A percentile compares a stretch with the other conserved stretches of the same genome.
phyloP scores from a whole-genome alignment of 2,329 filamentous ascomycete genomes.

The Xylaria hypoxylon region DNA sequence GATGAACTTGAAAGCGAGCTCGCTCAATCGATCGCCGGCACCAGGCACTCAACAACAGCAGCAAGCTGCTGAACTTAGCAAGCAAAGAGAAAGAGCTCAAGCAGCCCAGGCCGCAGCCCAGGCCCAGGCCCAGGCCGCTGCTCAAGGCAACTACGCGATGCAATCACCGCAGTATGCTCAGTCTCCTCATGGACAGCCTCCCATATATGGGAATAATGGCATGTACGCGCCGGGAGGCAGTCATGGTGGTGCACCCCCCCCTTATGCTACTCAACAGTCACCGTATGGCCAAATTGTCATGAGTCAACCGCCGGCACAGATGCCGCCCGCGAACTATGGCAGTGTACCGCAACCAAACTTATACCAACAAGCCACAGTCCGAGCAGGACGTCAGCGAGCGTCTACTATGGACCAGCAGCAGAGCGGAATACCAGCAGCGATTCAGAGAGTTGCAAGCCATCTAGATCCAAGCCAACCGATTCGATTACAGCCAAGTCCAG shows the following conservation, averaged over 20 bases:
- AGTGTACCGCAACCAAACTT: conserved; percentile 65
- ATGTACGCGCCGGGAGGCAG: conserved; percentile 76
- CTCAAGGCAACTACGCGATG: conserved; percentile 72
- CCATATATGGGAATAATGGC: conserved; percentile 84
- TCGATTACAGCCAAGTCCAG: conserved; percentile 91
- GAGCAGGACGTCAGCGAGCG: conserved; percentile 85
- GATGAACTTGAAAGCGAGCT: conserved; percentile 93
- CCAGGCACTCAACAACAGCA: conserved; percentile 96
- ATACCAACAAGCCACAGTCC: conserved; percentile 82
- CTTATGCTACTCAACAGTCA: conserved; percentile 79
- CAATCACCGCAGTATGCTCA: conserved; percentile 62
- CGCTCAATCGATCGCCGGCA: conserved; percentile 85
- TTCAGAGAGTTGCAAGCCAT: conserved; percentile 95
- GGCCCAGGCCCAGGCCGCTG: conserved; percentile 75
- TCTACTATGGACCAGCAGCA: conserved; percentile 97
- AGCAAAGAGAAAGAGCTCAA: conserved; percentile 87
- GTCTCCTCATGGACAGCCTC: conserved; percentile 63
- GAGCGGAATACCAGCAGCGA: conserved; percentile 89
- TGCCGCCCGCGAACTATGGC: conserved; percentile 73
- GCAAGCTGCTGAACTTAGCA: conserved; percentile 92
- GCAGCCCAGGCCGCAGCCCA: conserved; percentile 70
- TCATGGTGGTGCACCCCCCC: conserved; percentile 74
- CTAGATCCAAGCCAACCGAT: conserved; percentile 95
- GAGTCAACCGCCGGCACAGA: conserved; percentile 73
- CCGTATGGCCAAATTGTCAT: conserved; percentile 81